A percentile compares a stretch with the other conserved stretches of the same genome.
These are phyloP conservation scores for Petunia axillaris DNA, from an alignment of 257 asterid genomes.

Conservation along the genomic window DNA sequence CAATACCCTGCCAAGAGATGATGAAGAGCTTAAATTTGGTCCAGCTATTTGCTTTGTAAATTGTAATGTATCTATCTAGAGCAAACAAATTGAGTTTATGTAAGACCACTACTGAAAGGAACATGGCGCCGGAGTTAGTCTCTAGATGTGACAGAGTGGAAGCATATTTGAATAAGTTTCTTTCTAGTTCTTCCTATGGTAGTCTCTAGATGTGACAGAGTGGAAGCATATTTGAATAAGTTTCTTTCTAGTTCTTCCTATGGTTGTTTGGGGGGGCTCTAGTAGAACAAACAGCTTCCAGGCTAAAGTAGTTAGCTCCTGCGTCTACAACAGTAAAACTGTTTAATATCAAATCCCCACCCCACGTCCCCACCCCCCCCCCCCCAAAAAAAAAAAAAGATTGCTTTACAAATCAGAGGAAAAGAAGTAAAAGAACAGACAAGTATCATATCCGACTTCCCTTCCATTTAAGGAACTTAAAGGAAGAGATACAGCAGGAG, in stretches of 20 bases:
- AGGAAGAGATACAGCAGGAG: neutral
- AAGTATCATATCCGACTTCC: neutral
- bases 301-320: neutral
- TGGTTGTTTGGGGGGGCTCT: neutral
- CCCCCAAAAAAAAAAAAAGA: neutral
- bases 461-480: neutral
- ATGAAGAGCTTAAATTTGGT: neutral
- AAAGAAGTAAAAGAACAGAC: neutral
- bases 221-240: neutral
- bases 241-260: neutral
- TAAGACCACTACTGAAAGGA: neutral
- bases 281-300: neutral
- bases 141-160: neutral
- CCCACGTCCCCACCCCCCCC: too few species aligned
- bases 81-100: neutral
- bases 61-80: neutral
- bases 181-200: neutral
- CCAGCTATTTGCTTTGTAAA: neutral
- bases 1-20: slow-evolving; percentile 64
- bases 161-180: neutral
- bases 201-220: neutral
- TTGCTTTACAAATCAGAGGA: neutral
- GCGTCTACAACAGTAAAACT: neutral
- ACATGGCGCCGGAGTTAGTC: neutral
- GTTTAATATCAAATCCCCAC: neutral